A percentile compares a stretch with the other conserved stretches of the same genome.
Evolutionary conservation across 257 asterid genomes (phyloP).

Genomic region (Nicotiana benthamiana): DNA sequence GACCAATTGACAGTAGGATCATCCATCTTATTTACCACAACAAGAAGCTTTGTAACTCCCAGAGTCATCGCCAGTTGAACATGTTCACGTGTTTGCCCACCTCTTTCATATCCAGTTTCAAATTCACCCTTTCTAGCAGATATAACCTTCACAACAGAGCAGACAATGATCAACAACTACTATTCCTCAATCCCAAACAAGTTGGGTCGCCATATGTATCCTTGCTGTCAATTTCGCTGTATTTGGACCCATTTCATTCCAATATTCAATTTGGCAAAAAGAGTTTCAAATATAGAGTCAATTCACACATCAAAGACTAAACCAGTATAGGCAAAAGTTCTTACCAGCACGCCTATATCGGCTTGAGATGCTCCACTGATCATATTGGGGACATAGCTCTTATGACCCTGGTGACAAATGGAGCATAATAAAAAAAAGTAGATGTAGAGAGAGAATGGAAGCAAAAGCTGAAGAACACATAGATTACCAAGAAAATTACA

Average conservation of each 20-base stretch:
- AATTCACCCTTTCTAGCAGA: slow-evolving; percentile 98
- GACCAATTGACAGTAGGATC: slow-evolving; percentile 97
- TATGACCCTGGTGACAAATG: slow-evolving; percentile 66
- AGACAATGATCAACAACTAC: background rate
- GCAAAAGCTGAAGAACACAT: background rate
- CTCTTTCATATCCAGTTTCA: slow-evolving; percentile 97
- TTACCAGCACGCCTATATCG: slow-evolving; percentile 89
- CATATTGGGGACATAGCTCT: slow-evolving; percentile 99
- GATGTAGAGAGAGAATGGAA: background rate
- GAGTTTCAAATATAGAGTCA: background rate
- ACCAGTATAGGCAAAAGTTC: background rate
- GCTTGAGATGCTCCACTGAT: slow-evolving; percentile 99
- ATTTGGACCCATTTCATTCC: background rate
- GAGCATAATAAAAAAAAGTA: background rate
- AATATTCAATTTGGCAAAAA: background rate
- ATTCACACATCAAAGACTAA: background rate
- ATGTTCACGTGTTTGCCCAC: slow-evolving; percentile 98
- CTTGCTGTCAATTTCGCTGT: background rate
- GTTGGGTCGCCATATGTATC: background rate
- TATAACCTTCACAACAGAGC: slow-evolving; percentile 45
- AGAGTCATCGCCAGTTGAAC: slow-evolving; percentile 96
- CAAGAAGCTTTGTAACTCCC: slow-evolving; percentile 91
- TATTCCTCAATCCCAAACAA: background rate
- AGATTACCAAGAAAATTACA: background rate
- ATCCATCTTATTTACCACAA: slow-evolving; percentile 96